These are phyloP conservation scores for Dianthus caryophyllus DNA, from an alignment of 148 eudicot genomes.

Conservation along the genomic window DNA sequence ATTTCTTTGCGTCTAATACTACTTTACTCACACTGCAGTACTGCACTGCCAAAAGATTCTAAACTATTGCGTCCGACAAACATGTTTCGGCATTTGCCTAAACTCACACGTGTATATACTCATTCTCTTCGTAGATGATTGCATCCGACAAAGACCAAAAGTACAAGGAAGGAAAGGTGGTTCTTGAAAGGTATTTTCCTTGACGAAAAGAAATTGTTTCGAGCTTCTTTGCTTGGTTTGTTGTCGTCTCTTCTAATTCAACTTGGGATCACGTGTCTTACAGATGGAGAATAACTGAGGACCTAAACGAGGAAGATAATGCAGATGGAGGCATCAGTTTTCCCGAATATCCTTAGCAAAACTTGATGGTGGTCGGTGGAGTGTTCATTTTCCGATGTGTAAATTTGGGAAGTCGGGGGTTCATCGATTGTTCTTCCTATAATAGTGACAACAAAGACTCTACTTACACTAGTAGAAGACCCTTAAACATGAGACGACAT, in stretches of 20 bases:
- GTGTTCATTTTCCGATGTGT: neutral
- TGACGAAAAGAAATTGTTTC: neutral
- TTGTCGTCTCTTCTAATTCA: neutral
- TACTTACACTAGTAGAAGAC: too few relatives aligned
- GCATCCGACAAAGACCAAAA: constrained; percentile 46
- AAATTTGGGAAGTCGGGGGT: neutral
- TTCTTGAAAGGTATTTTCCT: constrained; percentile 47
- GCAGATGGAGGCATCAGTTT: constrained; percentile 33
- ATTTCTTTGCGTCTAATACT: neutral
- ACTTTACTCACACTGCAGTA: neutral
- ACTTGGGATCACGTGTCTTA: neutral
- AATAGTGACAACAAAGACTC: neutral
- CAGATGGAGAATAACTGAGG: constrained; percentile 46
- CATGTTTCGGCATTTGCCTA: too few relatives aligned
- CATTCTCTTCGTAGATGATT: constrained; percentile 25
- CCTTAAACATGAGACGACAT: too few relatives aligned
- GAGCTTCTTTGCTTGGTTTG: neutral
- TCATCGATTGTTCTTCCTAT: neutral
- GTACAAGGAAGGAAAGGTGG: constrained; percentile 60
- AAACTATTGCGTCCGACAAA: too few relatives aligned
- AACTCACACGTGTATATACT: neutral
- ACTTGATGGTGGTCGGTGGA: too few relatives aligned
- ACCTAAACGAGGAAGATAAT: constrained; percentile 26
- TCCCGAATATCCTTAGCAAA: constrained; percentile 30
- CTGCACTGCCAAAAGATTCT: too few relatives aligned